Conservation (phyloP, 768 basidiomycete genomes). For the Pluteus cervinus region DNA sequence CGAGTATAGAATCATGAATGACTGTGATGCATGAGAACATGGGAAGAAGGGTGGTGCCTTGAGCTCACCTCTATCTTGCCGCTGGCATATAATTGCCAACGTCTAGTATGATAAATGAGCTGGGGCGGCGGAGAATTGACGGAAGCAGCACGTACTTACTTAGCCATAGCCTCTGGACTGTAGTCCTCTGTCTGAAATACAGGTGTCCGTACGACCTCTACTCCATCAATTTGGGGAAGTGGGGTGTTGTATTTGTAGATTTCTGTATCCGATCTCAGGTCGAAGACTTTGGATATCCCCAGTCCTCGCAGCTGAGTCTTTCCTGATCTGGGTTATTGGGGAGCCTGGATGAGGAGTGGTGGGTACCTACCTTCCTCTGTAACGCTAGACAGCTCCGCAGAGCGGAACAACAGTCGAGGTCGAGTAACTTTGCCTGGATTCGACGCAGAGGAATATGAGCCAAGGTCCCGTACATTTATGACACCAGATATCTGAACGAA, state of each 20-base stretch:
- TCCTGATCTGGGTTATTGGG: conserved; percentile 32
- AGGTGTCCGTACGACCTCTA: conserved; percentile 54
- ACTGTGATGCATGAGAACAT: conserved; percentile 29
- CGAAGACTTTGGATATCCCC: conserved; percentile 65
- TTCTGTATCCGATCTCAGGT: conserved; percentile 77
- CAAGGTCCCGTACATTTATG: conserved; percentile 70
- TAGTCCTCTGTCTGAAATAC: conserved; percentile 74
- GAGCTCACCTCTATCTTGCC: conserved; percentile 66
- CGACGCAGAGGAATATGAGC: conserved; percentile 46
- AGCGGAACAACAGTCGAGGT: conserved; percentile 54
- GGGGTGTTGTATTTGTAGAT: conserved; percentile 68
- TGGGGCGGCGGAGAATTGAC: conserved; percentile 13
- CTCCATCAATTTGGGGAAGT: conserved; percentile 55
- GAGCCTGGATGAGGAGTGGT: background rate
- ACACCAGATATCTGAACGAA: conserved; percentile 71
- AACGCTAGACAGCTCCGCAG: conserved; percentile 68
- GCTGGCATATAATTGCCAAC: conserved; percentile 71
- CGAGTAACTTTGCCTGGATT: conserved; percentile 47
- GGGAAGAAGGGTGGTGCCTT: conserved; percentile 1
- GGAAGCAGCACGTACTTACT: conserved; percentile 50
- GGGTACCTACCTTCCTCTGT: conserved; percentile 54
- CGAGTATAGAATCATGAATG: conserved; percentile 75
- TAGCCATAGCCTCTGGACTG: conserved; percentile 79
- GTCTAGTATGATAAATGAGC: conserved; percentile 32
- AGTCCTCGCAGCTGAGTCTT: conserved; percentile 49